Percentiles rank a stretch among this genome's conserved stretches.
Conservation (phyloP, 2,329 filamentous ascomycete genomes). For the Penicillium sp. region DNA sequence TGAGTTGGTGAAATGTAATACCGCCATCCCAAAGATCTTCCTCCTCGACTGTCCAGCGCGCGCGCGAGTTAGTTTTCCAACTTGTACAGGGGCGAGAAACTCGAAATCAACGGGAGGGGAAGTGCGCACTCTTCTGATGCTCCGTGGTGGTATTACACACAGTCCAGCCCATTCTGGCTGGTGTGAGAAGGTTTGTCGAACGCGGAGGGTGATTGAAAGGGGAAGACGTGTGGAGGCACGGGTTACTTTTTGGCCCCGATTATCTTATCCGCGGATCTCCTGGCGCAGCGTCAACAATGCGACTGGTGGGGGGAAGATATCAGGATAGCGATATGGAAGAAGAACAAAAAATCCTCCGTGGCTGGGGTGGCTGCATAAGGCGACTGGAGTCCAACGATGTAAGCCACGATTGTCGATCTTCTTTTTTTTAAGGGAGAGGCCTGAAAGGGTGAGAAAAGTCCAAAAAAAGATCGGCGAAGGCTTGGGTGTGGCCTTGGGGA, state of each 20-base stretch:
- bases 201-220: slow-evolving; percentile 20
- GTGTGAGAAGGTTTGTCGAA: slow-evolving; percentile 17
- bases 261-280: slow-evolving; percentile 33
- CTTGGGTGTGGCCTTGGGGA: neutral
- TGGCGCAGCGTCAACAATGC: slow-evolving; percentile 22
- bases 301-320: slow-evolving; percentile 2
- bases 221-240: slow-evolving; percentile 17
- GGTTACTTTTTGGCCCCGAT: slow-evolving; percentile 18
- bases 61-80: slow-evolving; percentile 21
- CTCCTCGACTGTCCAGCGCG: slow-evolving; percentile 50
- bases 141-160: slow-evolving; percentile 59
- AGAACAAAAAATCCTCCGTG: slow-evolving; percentile 19
- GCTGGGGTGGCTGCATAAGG: slow-evolving; percentile 20
- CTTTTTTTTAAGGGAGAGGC: neutral
- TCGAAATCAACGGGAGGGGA: neutral
- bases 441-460: neutral
- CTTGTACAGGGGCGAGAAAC: neutral
- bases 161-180: slow-evolving; percentile 50
- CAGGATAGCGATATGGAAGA: neutral
- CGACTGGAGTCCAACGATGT: neutral
- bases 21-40: slow-evolving; percentile 57
- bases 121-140: slow-evolving; percentile 50
- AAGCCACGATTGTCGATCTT: slow-evolving; percentile 9
- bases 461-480: slow-evolving; percentile 13
- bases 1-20: slow-evolving; percentile 63